A percentile compares a stretch with the other conserved stretches of the same genome.
phyloP scores from a whole-genome alignment of 2,329 filamentous ascomycete species.

The Talaromyces pinophilus region DNA sequence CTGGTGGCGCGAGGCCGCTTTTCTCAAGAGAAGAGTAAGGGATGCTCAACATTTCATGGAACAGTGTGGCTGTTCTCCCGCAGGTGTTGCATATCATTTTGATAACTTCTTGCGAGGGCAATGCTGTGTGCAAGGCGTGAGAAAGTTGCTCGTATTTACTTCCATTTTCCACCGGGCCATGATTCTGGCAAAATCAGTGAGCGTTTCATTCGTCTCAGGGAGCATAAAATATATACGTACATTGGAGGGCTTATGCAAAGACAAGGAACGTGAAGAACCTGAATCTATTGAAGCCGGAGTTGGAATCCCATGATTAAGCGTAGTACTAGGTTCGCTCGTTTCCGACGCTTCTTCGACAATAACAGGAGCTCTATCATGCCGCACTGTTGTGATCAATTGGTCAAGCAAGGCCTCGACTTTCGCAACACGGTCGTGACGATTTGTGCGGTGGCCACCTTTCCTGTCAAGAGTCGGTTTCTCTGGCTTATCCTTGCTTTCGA shows the following conservation, averaged over 20 bases:
- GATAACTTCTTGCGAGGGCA: background rate
- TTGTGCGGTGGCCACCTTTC: slow-evolving; percentile 24
- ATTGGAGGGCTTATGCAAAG: background rate
- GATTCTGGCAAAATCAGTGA: background rate
- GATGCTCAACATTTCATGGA: background rate
- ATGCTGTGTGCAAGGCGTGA: background rate
- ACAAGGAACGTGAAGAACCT: background rate
- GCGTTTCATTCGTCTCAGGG: background rate
- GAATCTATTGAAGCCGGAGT: background rate
- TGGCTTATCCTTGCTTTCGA: background rate
- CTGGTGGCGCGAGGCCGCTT: background rate
- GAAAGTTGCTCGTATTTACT: background rate
- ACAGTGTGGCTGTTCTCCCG: background rate
- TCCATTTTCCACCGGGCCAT: background rate
- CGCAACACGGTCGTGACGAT: background rate
- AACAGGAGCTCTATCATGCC: background rate
- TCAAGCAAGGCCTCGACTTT: slow-evolving; percentile 6
- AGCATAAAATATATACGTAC: background rate
- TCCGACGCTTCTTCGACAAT: background rate
- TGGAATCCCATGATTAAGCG: background rate
- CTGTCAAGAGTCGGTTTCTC: slow-evolving; percentile 27
- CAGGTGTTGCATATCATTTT: background rate
- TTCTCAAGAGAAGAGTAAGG: background rate
- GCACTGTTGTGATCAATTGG: slow-evolving; percentile 7
- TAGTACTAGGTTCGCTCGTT: background rate